Percentiles rank a stretch among this genome's conserved stretches.
phyloP scores from a whole-genome alignment of 169 alveolate species.

The Plasmodium vivax region DNA sequence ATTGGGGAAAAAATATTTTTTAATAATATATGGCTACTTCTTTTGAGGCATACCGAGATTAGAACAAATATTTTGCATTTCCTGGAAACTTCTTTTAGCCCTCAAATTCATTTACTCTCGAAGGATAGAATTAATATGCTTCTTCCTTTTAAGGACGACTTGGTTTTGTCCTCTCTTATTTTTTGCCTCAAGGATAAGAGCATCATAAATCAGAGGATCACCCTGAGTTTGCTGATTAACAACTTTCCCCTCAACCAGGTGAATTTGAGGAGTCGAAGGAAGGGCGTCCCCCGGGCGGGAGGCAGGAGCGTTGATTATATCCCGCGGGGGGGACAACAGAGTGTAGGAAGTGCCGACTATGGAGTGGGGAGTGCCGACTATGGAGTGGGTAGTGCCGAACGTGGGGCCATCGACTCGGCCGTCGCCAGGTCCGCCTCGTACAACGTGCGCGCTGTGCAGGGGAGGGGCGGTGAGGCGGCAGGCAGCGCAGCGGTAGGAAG shows the following conservation, averaged over 20 bases:
- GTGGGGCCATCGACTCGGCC: neutral
- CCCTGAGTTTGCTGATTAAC: constrained; percentile 82
- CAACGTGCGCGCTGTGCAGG: neutral
- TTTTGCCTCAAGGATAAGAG: constrained; percentile 86
- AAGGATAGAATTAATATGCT: constrained; percentile 79
- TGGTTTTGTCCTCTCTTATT: constrained; percentile 85
- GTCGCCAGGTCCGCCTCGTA: neutral
- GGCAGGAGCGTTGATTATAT: neutral
- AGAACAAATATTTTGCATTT: constrained; percentile 85
- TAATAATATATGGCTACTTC: constrained; percentile 87
- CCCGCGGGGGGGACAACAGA: neutral
- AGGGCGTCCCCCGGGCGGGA: neutral
- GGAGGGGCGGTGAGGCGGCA: no score
- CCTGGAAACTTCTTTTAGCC: constrained; percentile 84
- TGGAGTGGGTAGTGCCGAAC: neutral
- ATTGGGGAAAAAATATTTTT: constrained; percentile 86
- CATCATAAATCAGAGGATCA: constrained; percentile 80
- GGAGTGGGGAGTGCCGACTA: neutral
- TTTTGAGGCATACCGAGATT: constrained; percentile 84
- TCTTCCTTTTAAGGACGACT: constrained; percentile 82
- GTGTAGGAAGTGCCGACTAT: neutral
- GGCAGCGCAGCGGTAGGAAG: no score
- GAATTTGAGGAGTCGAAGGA: constrained; percentile 48
- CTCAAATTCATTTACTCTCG: constrained; percentile 78
- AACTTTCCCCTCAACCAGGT: constrained; percentile 82